phyloP scores from a whole-genome alignment of 164 flowering plant genomes.

The Dillenia turbinata region DNA sequence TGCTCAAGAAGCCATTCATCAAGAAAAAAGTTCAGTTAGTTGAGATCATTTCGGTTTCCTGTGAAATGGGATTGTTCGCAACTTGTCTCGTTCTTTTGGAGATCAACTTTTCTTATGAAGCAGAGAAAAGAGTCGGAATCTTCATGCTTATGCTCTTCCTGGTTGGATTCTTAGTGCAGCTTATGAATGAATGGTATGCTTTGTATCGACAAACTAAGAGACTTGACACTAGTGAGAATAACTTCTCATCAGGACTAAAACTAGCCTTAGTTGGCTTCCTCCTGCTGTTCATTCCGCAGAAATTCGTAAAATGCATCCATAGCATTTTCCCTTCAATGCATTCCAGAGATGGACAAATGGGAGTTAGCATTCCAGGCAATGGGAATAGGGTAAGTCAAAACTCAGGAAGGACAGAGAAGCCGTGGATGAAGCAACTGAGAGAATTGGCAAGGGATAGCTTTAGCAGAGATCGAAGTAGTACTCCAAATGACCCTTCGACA shows the following conservation, averaged over 20 bases:
- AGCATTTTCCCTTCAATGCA: constrained; percentile 16
- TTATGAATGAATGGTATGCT: constrained; percentile 66
- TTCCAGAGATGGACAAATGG: constrained; percentile 17
- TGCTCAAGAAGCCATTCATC: constrained; percentile 92
- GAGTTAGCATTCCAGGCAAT: constrained; percentile 22
- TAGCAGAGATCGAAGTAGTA: constrained; percentile 37
- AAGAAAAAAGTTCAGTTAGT: constrained; percentile 85
- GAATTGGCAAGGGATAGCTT: constrained; percentile 86
- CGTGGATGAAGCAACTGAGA: constrained; percentile 79
- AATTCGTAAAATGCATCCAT: constrained; percentile 30
- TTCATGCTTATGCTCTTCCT: constrained; percentile 62
- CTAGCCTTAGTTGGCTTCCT: constrained; percentile 46
- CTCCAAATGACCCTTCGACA: constrained; percentile 55
- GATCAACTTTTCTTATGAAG: constrained; percentile 30
- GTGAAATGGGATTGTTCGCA: constrained; percentile 61
- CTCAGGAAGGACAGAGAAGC: constrained; percentile 49
- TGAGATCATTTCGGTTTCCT: constrained; percentile 66
- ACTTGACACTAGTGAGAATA: constrained; percentile 35
- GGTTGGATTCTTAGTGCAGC: constrained; percentile 44
- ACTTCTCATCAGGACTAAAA: constrained; percentile 53
- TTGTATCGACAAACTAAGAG: constrained; percentile 43
- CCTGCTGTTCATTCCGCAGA: constrained; percentile 44
- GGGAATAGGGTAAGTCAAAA: constrained; percentile 37
- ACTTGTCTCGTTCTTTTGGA: constrained; percentile 42
- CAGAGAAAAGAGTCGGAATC: constrained; percentile 47